Evolutionary conservation across 2,329 filamentous ascomycete genomes (phyloP), one percentile per base, ranked within the genome.

Genomic region (Leptographium flavum): DNA sequence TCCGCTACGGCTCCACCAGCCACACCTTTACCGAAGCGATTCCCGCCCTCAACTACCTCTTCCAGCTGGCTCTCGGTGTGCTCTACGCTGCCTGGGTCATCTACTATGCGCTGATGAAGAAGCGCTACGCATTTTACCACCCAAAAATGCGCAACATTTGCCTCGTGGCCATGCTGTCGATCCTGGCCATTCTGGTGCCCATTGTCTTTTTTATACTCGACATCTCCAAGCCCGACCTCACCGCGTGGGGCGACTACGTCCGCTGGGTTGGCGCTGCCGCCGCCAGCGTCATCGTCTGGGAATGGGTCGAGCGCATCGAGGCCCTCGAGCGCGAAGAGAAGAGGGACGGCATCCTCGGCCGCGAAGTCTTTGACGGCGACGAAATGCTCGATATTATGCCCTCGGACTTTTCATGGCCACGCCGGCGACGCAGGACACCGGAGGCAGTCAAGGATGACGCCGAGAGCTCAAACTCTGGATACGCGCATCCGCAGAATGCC

Each of bases 221-320:
- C 58, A 87, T 95, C 41, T 81, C 82, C 9, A 81, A 90, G 55
- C 82, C 86, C 23, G 79, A 86, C 49, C 81, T 94, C 49, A 85
- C 85, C 33, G 86, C 83, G 9, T 95, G 88, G 88, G 88, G 88
- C 57, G 88, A 94, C 57, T 95, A 94, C 57, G 88, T 94, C 39
- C 73, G 87, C 56, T 95, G 88, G 88, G 88, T 94, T n/a, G 88
- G 88, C 40, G 87, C 87, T 1, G 87, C 88, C 0, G 87, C 87
- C 1, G 88, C 88, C 25, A 94, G 87, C 63, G 88, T 94, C n/a
- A 85, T 94, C 21, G 88, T 95, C 2, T 95, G 88, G 88, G 88
- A 95, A 62, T 95, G 88, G 88, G 88, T 95, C 3, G 88, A 95
- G 62, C 76, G 88, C 23, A 95, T 95, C 41, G 88, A 95, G 60